Evolutionary conservation across 306 rosid species (phyloP).

Genomic region (Quercus aquifolioides): DNA sequence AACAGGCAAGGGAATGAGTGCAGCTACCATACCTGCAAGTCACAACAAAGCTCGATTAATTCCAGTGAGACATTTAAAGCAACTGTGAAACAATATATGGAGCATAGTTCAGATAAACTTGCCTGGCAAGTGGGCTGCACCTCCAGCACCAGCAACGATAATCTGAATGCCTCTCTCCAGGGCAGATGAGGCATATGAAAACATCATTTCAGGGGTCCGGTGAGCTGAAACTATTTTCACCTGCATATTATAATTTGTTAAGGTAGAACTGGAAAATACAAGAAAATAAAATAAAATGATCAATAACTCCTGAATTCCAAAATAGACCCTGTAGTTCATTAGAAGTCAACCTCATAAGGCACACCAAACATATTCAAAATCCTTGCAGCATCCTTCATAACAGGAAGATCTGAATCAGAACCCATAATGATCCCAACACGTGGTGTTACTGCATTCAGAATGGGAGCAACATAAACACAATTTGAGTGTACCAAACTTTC

Average conservation of each 20-base stretch:
- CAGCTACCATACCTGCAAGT: conserved; percentile 87
- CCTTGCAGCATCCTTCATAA: conserved; percentile 88
- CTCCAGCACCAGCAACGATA: conserved; percentile 97
- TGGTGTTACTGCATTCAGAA: conserved; percentile 48
- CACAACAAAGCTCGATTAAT: conserved; percentile 11
- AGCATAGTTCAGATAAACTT: conserved; percentile 20
- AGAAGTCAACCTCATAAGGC: conserved; percentile 64
- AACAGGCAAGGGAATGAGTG: conserved; percentile 75
- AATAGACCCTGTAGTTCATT: background rate
- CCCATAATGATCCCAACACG: conserved; percentile 93
- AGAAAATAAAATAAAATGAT: background rate
- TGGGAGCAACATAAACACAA: conserved; percentile 12
- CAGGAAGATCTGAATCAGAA: conserved; percentile 94
- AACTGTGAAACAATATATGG: background rate
- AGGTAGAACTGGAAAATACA: background rate
- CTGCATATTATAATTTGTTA: conserved; percentile 33
- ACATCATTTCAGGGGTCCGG: conserved; percentile 81
- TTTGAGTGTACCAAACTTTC: background rate
- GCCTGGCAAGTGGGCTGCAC: conserved; percentile 97
- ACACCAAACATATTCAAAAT: conserved; percentile 65
- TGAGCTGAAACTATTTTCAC: conserved; percentile 91
- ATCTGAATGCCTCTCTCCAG: conserved; percentile 63
- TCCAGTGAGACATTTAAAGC: conserved; percentile 1
- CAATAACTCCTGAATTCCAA: background rate
- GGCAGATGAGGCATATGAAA: conserved; percentile 68